Evolutionary conservation across 2,329 filamentous ascomycete genomes (phyloP).

Genomic region (Rhytidhysteron rufulum): DNA sequence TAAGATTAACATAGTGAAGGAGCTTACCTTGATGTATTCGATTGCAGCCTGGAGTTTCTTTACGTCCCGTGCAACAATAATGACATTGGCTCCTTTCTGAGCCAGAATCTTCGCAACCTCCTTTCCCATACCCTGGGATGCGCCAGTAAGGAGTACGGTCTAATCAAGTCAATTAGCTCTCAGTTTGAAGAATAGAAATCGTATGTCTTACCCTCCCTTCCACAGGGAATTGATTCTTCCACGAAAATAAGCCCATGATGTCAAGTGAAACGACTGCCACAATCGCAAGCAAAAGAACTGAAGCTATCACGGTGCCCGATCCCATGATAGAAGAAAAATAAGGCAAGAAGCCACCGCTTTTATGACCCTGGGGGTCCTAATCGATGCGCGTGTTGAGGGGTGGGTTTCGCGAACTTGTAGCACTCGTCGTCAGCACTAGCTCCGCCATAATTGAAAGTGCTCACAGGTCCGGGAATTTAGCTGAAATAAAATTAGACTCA

Average conservation of each 20-base stretch:
- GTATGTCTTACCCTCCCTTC: slow-evolving; percentile 66
- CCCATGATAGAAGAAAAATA: too few species aligned
- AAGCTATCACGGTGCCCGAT: slow-evolving; percentile 32
- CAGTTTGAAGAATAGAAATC: not conserved
- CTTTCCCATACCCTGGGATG: slow-evolving; percentile 88
- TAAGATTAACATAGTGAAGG: not conserved
- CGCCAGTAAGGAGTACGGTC: slow-evolving; percentile 87
- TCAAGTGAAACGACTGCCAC: slow-evolving; percentile 36
- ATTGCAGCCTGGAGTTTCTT: slow-evolving; percentile 71
- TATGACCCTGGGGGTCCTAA: too few species aligned
- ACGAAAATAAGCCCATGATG: slow-evolving; percentile 65
- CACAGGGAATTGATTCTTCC: slow-evolving; percentile 76
- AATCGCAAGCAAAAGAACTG: slow-evolving; percentile 30
- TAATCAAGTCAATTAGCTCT: slow-evolving; percentile 34
- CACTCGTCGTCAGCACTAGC: too few species aligned
- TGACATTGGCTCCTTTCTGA: slow-evolving; percentile 77
- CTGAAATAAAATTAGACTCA: too few species aligned
- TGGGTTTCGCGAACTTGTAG: too few species aligned
- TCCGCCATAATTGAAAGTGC: too few species aligned
- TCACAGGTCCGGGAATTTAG: too few species aligned
- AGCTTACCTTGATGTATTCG: slow-evolving; percentile 57
- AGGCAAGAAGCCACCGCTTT: too few species aligned
- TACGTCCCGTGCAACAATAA: slow-evolving; percentile 76
- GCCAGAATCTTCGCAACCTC: slow-evolving; percentile 71
- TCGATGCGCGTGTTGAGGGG: too few species aligned